Base-by-base conservation (phyloP, 352 stramenopile species). In the Globisporangium nunn region DNA sequence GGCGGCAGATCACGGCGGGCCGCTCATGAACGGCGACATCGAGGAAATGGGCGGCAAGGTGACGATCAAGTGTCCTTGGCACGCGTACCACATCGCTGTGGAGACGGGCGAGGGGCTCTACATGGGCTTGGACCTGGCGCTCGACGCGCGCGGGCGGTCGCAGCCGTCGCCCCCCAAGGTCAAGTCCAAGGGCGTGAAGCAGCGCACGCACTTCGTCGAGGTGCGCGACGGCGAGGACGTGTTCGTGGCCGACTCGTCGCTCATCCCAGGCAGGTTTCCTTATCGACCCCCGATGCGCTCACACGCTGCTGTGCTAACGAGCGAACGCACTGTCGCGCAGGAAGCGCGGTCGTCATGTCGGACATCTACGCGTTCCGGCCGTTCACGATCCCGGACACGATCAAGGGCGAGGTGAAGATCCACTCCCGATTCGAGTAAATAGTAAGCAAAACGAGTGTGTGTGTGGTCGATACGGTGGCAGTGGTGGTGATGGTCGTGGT, bases 111-210 rank as follows among this genome's bases (percentile, higher is more conserved):
- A 95, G 64, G 85, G 85, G 2, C 70, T 95, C 2, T 95, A 95
- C 74, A 89, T 86, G 65, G 82, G 85, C 52, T 66, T 95, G 37
- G 76, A 94, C 52, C 86, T 89, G 77, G 67, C 66, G 8, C 75
- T 87, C 45, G 74, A 66, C 3, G 43, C 72, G 12, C 61, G 55
- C 6, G 79, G 78, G 35, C 80, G 82, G 48, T 62, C 85, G 12
- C 56, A 80, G 58, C 60, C 74, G 3, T 79, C 80, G 46, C 63
- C 66, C 3, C 79, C 82, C 1, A 63, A 66, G 52, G 62, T 95
- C 40, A 91, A 93, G 58, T 87, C 75, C 54, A 93, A 95, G 61
- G 82, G 85, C 45, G 75, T 91, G 44, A 93, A 90, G 63, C 85
- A 95, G 71, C 78, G 85, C 47, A 91, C 81, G 8, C 85, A 93